Conservation (phyloP, 768 basidiomycete species). For the Rhodocollybia butyracea region DNA sequence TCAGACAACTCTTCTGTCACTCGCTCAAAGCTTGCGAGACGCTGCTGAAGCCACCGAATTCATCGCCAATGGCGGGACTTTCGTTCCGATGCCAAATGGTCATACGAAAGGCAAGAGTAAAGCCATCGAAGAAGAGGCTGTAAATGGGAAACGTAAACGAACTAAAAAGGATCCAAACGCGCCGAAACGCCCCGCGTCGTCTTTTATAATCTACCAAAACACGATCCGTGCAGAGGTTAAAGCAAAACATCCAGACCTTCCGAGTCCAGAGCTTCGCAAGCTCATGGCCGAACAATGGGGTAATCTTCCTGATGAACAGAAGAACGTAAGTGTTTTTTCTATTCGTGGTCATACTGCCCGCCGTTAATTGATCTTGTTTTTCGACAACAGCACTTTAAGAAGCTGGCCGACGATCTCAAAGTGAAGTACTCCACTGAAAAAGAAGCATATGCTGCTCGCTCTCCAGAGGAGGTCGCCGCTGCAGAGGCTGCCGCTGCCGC, state of each 20-base stretch:
- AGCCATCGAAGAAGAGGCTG: conserved; percentile 32
- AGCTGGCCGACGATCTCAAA: conserved; percentile 38
- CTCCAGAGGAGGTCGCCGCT: conserved; percentile 7
- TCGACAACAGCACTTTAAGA: conserved; percentile 29
- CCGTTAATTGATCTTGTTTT: not conserved
- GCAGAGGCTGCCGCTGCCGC: conserved; percentile 5
- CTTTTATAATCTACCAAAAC: conserved; percentile 75
- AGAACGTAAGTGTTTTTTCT: conserved; percentile 42
- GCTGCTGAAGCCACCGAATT: conserved; percentile 59
- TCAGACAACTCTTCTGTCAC: conserved; percentile 46
- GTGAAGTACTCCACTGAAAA: conserved; percentile 34
- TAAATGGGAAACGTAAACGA: conserved; percentile 13
- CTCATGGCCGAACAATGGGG: conserved; percentile 57
- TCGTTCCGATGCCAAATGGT: conserved; percentile 7
- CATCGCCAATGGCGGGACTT: conserved; percentile 49
- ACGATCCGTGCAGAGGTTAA: conserved; percentile 53
- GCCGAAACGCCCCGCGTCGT: conserved; percentile 69
- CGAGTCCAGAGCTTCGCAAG: conserved; percentile 52
- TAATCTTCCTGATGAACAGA: conserved; percentile 43
- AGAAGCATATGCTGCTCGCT: not conserved
- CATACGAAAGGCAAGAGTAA: conserved; percentile 49
- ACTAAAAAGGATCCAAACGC: conserved; percentile 66
- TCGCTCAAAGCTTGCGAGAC: conserved; percentile 63
- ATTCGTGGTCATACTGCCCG: not conserved
- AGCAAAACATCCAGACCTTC: conserved; percentile 41